A percentile compares a stretch with the other conserved stretches of the same genome.
These are phyloP conservation scores for Candida broadrunensis DNA, from an alignment of 805 yeast genomes.

Conservation along the genomic window DNA sequence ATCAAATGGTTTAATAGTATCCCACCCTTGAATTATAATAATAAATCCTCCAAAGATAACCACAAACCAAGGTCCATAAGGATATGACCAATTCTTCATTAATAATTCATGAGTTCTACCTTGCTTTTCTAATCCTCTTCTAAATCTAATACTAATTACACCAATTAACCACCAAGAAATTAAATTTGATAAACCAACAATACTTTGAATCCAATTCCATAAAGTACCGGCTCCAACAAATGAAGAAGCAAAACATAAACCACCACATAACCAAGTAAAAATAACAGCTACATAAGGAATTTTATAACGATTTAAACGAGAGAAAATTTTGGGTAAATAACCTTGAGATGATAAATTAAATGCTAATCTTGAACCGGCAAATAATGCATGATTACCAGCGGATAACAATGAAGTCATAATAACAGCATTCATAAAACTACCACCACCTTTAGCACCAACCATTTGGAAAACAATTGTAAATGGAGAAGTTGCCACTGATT, in stretches of 20 bases:
- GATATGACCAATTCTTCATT: constrained; percentile 50
- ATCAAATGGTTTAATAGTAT: constrained; percentile 46
- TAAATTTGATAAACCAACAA: constrained; percentile 53
- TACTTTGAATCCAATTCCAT: constrained; percentile 52
- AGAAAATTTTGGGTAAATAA: constrained; percentile 42
- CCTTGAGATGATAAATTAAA: constrained; percentile 51
- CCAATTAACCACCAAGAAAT: constrained; percentile 50
- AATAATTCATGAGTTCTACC: constrained; percentile 40
- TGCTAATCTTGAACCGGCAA: constrained; percentile 48
- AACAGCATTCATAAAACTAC: constrained; percentile 50
- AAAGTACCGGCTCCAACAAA: constrained; percentile 52
- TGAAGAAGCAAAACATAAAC: constrained; percentile 59
- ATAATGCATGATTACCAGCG: constrained; percentile 54
- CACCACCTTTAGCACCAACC: constrained; percentile 41
- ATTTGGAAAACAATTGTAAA: constrained; percentile 42
- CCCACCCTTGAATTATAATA: constrained; percentile 54
- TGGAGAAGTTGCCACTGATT: constrained; percentile 32
- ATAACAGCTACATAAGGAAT: constrained; percentile 50
- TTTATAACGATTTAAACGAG: constrained; percentile 39
- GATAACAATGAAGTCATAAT: constrained; percentile 54
- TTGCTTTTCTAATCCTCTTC: constrained; percentile 44
- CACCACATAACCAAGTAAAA: constrained; percentile 52
- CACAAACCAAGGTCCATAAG: constrained; percentile 49
- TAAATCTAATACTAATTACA: constrained; percentile 47
- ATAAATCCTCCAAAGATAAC: constrained; percentile 42